These are phyloP conservation scores for Colletotrichum lindemuthianum DNA, from an alignment of 2,329 filamentous ascomycete species.

Conservation along the genomic window DNA sequence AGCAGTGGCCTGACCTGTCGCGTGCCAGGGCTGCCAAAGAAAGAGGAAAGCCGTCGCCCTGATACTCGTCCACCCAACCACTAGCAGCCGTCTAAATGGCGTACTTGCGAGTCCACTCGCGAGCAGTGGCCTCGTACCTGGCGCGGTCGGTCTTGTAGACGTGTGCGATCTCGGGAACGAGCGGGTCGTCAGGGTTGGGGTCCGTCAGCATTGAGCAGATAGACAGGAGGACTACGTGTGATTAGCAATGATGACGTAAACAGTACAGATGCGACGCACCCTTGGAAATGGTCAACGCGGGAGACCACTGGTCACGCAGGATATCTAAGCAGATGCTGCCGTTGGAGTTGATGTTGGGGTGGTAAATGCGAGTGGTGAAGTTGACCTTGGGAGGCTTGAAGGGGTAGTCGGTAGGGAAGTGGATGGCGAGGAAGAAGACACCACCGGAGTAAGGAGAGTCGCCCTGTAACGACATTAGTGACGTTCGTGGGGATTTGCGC, in stretches of 20 bases:
- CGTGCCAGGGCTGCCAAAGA: constrained; percentile 35
- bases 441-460: constrained; percentile 98
- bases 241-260: background rate
- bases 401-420: constrained; percentile 99
- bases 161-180: constrained; percentile 98
- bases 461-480: constrained; percentile 61
- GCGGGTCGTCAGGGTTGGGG: constrained; percentile 97
- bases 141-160: constrained; percentile 99
- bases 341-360: constrained; percentile 99
- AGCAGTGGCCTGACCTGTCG: constrained; percentile 35
- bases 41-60: constrained; percentile 34
- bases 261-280: constrained; percentile 63
- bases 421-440: constrained; percentile 98
- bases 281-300: constrained; percentile 97
- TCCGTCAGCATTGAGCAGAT: constrained; percentile 99
- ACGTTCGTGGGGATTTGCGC: background rate
- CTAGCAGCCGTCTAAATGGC: constrained; percentile 74
- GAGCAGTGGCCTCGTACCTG: constrained; percentile 93
- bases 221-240: constrained; percentile 81
- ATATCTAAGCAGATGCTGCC: constrained; percentile 99
- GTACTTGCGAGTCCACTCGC: constrained; percentile 99
- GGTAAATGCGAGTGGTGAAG: constrained; percentile 99
- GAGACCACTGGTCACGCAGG: constrained; percentile 98
- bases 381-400: constrained; percentile 99
- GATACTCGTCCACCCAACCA: constrained; percentile 29